Conservation (phyloP, 805 yeast species). For the Candida krabiensis region DNA sequence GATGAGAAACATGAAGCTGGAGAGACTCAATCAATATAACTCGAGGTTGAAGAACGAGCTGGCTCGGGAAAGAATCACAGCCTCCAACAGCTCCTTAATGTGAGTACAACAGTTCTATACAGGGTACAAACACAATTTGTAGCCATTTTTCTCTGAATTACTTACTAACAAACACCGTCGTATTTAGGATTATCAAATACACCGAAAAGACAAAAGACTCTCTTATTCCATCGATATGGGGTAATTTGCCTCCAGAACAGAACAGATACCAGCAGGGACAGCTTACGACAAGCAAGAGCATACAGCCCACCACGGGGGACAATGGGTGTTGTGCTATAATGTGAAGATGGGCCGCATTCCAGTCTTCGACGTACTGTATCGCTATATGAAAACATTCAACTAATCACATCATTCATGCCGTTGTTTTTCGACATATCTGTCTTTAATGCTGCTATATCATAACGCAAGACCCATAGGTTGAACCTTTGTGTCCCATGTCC, state of each 20-base stretch:
- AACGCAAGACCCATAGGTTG: too few species aligned
- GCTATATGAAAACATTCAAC: too few species aligned
- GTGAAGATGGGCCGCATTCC: too few species aligned
- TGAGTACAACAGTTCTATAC: conserved; percentile 26
- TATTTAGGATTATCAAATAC: conserved; percentile 38
- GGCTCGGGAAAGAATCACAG: conserved; percentile 57
- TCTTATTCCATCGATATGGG: conserved; percentile 47
- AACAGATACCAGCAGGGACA: conserved; percentile 36
- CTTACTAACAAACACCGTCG: neutral
- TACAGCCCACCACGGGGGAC: conserved; percentile 4
- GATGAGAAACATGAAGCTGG: conserved; percentile 50
- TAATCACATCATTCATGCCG: too few species aligned
- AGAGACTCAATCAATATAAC: conserved; percentile 60
- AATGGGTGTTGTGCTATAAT: conserved; percentile 31
- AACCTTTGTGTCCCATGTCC: too few species aligned
- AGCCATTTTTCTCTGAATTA: neutral
- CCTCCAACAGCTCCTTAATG: conserved; percentile 58
- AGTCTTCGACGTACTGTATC: too few species aligned
- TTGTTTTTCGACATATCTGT: too few species aligned
- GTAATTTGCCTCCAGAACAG: conserved; percentile 32
- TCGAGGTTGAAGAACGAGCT: conserved; percentile 51
- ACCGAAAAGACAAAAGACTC: conserved; percentile 46
- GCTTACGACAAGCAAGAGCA: conserved; percentile 2
- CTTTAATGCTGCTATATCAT: too few species aligned
- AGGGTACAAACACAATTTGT: neutral